These are phyloP conservation scores for Stachybotrys chlorohalonatus DNA, from an alignment of 2,329 filamentous ascomycete genomes.

Conservation along the genomic window DNA sequence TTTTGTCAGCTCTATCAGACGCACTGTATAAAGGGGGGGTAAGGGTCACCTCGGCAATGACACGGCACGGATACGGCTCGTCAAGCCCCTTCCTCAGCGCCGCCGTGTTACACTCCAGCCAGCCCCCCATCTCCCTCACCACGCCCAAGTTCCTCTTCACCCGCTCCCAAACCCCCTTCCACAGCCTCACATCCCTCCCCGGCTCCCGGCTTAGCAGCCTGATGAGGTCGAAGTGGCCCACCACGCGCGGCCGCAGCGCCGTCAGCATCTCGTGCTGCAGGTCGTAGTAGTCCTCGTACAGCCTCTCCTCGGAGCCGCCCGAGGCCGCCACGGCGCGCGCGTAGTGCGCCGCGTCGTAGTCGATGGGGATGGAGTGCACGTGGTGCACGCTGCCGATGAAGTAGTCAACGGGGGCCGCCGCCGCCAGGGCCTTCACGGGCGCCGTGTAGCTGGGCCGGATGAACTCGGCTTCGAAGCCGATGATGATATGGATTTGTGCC, in stretches of 20 bases:
- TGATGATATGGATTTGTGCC: slow-evolving; percentile 63
- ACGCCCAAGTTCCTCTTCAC: slow-evolving; percentile 66
- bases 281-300: slow-evolving; percentile 84
- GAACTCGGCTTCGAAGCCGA: slow-evolving; percentile 93
- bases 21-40: background rate
- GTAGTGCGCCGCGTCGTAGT: slow-evolving; percentile 68
- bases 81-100: slow-evolving; percentile 80
- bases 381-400: slow-evolving; percentile 94
- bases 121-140: slow-evolving; percentile 64
- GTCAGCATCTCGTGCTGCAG: slow-evolving; percentile 73
- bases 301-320: slow-evolving; percentile 52
- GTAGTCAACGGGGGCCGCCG: slow-evolving; percentile 64
- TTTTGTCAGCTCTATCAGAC: background rate
- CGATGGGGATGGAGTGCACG: slow-evolving; percentile 77
- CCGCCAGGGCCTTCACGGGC: slow-evolving; percentile 52
- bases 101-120: slow-evolving; percentile 84
- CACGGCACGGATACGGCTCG: slow-evolving; percentile 78
- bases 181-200: slow-evolving; percentile 47
- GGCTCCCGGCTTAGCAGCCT: slow-evolving; percentile 67
- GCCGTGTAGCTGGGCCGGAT: slow-evolving; percentile 58
- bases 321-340: slow-evolving; percentile 29
- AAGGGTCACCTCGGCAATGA: slow-evolving; percentile 61
- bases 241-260: slow-evolving; percentile 61
- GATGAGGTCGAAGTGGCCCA: slow-evolving; percentile 93
- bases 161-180: slow-evolving; percentile 61